Percentiles rank a stretch among this genome's conserved stretches.
Conservation (phyloP, 805 yeast species). For the Cyberlindnera petersonii region DNA sequence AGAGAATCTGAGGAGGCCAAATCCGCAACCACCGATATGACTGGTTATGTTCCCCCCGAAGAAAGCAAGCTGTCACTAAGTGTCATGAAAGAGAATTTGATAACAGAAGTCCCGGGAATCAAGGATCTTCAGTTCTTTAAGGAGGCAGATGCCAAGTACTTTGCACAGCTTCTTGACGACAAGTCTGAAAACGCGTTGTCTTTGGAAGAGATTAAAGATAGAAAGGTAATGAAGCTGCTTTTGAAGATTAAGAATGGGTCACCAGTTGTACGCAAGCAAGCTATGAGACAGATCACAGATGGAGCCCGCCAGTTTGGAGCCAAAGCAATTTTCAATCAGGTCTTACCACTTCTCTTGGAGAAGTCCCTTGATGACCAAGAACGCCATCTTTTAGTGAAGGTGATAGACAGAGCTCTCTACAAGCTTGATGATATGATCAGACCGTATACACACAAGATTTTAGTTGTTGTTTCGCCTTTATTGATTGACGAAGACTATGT, state of each 20-base stretch:
- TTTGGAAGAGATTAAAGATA: slow-evolving; percentile 53
- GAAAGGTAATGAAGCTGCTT: slow-evolving; percentile 57
- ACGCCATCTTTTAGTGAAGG: slow-evolving; percentile 75
- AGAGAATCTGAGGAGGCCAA: background rate
- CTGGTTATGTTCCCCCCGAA: slow-evolving; percentile 52
- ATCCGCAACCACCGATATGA: slow-evolving; percentile 1
- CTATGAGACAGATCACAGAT: slow-evolving; percentile 64
- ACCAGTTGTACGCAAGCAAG: slow-evolving; percentile 60
- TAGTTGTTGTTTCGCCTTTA: slow-evolving; percentile 74
- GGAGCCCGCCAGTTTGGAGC: slow-evolving; percentile 68
- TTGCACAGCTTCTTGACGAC: slow-evolving; percentile 51
- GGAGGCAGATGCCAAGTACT: slow-evolving; percentile 66
- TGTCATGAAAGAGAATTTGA: slow-evolving; percentile 35
- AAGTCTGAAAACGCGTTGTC: slow-evolving; percentile 35
- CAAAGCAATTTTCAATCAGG: slow-evolving; percentile 56
- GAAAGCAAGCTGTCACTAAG: slow-evolving; percentile 31
- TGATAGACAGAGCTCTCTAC: slow-evolving; percentile 63
- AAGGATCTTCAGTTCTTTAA: slow-evolving; percentile 65
- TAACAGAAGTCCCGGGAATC: slow-evolving; percentile 59
- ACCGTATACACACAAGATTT: slow-evolving; percentile 70
- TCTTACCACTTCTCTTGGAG: slow-evolving; percentile 76
- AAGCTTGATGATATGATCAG: slow-evolving; percentile 60
- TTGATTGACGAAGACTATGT: slow-evolving; percentile 73
- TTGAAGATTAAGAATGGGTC: slow-evolving; percentile 76
- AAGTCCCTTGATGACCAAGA: slow-evolving; percentile 74